A percentile compares a stretch with the other conserved stretches of the same genome.
phyloP scores from a whole-genome alignment of 2,329 filamentous ascomycete species.

The Nothophaeocryptopus gaeumannii region DNA sequence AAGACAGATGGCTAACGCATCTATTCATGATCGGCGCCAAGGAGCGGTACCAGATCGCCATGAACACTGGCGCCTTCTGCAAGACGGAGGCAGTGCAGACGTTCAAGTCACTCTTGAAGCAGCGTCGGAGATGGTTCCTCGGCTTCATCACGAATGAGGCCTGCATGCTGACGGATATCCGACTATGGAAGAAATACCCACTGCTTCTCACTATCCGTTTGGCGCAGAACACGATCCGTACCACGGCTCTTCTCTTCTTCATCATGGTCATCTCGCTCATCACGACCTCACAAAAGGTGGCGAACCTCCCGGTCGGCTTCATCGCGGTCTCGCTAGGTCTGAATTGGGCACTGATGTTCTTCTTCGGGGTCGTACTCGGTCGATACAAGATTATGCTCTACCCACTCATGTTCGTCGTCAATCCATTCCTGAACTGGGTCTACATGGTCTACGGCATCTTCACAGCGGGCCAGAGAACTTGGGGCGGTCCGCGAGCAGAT shows the following conservation, averaged over 20 bases:
- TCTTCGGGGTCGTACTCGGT: conserved; percentile 82
- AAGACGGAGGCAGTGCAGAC: conserved; percentile 96
- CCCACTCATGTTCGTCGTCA: conserved; percentile 90
- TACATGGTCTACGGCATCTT: conserved; percentile 98
- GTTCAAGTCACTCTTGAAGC: conserved; percentile 81
- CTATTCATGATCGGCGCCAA: conserved; percentile 98
- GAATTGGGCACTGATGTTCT: conserved; percentile 94
- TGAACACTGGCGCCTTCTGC: conserved; percentile 97
- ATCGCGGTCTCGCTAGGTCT: conserved; percentile 88
- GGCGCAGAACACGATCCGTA: conserved; percentile 94
- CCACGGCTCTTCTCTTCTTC: conserved; percentile 89
- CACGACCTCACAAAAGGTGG: conserved; percentile 74
- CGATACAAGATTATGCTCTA: conserved; percentile 95
- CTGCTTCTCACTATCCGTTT: conserved; percentile 82
- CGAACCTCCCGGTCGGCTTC: conserved; percentile 84
- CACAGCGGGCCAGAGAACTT: conserved; percentile 89
- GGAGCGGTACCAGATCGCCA: conserved; percentile 90
- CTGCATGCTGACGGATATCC: conserved; percentile 93
- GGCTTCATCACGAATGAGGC: conserved; percentile 98
- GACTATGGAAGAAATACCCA: conserved; percentile 88
- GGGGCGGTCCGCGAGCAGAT: conserved; percentile 90
- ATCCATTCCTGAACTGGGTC: conserved; percentile 96
- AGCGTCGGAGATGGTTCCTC: conserved; percentile 92
- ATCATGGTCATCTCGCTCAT: conserved; percentile 85
- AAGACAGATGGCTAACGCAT: conserved; percentile 95